A percentile compares a stretch with the other conserved stretches of the same genome.
These are phyloP conservation scores for Remersonia thermophila DNA, from an alignment of 2,329 filamentous ascomycete species.

Conservation along the genomic window DNA sequence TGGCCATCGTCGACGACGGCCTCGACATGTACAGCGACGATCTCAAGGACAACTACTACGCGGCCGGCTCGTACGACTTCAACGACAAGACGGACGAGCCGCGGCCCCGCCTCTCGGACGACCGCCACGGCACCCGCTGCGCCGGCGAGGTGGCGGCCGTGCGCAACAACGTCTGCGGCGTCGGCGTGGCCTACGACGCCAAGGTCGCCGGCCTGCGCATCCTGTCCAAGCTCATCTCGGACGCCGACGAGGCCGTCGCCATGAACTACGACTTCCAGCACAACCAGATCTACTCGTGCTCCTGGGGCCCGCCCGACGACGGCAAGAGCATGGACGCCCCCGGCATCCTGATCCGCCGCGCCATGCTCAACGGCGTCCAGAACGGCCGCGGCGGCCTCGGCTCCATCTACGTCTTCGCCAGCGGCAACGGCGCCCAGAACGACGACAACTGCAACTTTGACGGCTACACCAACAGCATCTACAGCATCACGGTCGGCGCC, in stretches of 20 bases:
- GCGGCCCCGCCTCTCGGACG: conserved; percentile 69
- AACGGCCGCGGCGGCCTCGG: conserved; percentile 73
- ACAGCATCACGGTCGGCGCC: conserved; percentile 92
- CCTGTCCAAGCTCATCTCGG: conserved; percentile 77
- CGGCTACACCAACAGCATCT: conserved; percentile 98
- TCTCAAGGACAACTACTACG: conserved; percentile 86
- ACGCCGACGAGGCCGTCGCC: conserved; percentile 82
- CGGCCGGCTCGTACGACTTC: conserved; percentile 87
- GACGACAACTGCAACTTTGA: conserved; percentile 99
- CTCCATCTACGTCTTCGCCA: conserved; percentile 92
- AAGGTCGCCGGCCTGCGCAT: conserved; percentile 88
- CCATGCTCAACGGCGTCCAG: conserved; percentile 87
- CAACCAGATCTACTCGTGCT: conserved; percentile 97
- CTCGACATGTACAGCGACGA: conserved; percentile 93
- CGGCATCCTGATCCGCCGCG: conserved; percentile 72
- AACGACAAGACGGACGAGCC: conserved; percentile 75
- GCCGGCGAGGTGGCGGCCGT: conserved; percentile 88
- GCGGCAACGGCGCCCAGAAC: conserved; percentile 75
- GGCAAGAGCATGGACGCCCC: conserved; percentile 89
- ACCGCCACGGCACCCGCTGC: conserved; percentile 85
- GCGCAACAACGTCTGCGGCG: conserved; percentile 84
- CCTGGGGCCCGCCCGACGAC: conserved; percentile 93
- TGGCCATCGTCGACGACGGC: conserved; percentile 92
- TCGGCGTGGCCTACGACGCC: conserved; percentile 91
- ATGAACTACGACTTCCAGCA: conserved; percentile 86